phyloP scores from a whole-genome alignment of 768 basidiomycete species.

The Termitomyces sp. region DNA sequence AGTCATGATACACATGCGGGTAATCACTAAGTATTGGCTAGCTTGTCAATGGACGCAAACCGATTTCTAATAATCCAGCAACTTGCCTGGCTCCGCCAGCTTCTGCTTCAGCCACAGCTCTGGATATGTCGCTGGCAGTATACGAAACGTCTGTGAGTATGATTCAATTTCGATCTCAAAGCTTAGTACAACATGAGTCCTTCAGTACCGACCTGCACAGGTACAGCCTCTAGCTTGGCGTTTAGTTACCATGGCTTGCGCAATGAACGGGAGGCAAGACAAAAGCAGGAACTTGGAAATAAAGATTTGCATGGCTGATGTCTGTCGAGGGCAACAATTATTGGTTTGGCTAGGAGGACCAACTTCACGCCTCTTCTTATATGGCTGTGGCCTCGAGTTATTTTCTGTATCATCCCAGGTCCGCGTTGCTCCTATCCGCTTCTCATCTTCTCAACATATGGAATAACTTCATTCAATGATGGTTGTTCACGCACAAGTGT shows the following conservation, averaged over 20 bases:
- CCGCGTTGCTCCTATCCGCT: not conserved
- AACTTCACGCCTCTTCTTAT: not conserved
- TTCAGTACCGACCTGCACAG: constrained; percentile 17
- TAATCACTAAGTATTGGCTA: constrained; percentile 18
- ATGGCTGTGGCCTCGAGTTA: not conserved
- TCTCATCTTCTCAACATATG: not conserved
- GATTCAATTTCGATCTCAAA: not conserved
- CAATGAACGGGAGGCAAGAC: constrained; percentile 5
- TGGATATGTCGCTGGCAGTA: constrained; percentile 16
- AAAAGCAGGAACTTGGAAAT: constrained; percentile 1
- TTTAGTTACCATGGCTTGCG: constrained; percentile 14
- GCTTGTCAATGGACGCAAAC: not conserved
- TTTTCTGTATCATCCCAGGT: not conserved
- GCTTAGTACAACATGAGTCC: not conserved
- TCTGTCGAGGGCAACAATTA: not conserved
- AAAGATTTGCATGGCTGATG: not conserved
- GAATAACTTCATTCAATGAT: not conserved
- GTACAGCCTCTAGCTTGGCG: constrained; percentile 19
- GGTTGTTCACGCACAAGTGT: not conserved
- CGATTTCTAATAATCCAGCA: no score
- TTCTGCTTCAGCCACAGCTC: constrained; percentile 16
- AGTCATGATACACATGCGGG: constrained; percentile 23
- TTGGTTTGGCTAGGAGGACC: not conserved
- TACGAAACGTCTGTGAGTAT: constrained; percentile 11
- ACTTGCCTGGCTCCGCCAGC: constrained; percentile 21